Base-by-base conservation (phyloP, 345 rosid species). In the Lepidium aucheri region DNA sequence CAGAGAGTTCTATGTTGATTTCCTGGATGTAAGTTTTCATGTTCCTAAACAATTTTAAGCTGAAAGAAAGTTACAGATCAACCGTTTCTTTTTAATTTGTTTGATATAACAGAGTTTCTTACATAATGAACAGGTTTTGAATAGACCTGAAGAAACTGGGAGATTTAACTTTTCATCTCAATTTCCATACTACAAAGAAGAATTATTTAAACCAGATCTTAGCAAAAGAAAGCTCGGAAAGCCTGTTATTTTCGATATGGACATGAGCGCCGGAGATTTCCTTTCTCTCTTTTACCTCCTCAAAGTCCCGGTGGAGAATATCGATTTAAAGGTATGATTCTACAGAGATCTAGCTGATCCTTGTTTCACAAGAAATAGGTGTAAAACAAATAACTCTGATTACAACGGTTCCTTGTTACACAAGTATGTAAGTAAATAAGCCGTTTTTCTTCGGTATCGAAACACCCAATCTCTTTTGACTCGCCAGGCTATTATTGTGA, bases 211-310 rank as follows among this genome's bases (percentile, higher is more conserved):
- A 72, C 96, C 97, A 66, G 77, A 84, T 59, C 79, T 85, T 30
- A 77, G 75, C 60, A 74, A 53, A 55, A 76, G 57, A 43, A 82
- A 14, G 46, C 78, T 79, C 0, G 97, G 98, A 15, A 89, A 85
- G 78, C 89, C 97, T 9, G 76, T 93, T 32, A 67, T 93, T 54
- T 87, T 90, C 12, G 98, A 93, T 72, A 93, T 86, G 94, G 98
- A 93, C 60, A 93, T 93, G 98, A 93, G 98, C 50, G 78, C 83
- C 16, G 97, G 98, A 74, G 98, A 93, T 80, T 88, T 93, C 67
- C 71, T 93, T 1, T 78, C 97, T 45, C 84, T 93, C 5, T 79
- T 93, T 55, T 90, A 83, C 69, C 96, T 93, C 42, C 90, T 93
- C 2, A 93, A 93, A 82, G 84, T 81, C 34, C 94, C 96, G 3